Evolutionary conservation across 805 yeast species (phyloP).

Genomic region (Maudiozyma turicensis): DNA sequence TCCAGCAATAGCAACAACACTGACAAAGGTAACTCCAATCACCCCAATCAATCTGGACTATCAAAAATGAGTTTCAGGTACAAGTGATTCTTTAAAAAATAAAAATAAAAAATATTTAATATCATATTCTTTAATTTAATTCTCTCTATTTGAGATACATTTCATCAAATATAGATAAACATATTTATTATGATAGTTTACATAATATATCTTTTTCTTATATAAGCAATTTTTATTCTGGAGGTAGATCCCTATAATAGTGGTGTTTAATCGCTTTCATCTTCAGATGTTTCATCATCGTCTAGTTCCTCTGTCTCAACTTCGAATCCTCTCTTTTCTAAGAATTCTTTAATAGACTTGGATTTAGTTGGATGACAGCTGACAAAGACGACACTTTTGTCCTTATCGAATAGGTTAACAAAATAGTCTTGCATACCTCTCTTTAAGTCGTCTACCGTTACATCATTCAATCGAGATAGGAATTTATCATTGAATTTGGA

Average conservation of each 20-base stretch:
- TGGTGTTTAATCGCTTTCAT: slow-evolving; percentile 7
- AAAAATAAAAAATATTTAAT: background rate
- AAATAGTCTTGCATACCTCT: slow-evolving; percentile 47
- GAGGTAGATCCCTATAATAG: background rate
- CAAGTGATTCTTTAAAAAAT: background rate
- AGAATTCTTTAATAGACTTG: slow-evolving; percentile 37
- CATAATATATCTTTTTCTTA: no score
- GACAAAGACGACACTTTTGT: slow-evolving; percentile 50
- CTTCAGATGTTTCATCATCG: slow-evolving; percentile 28
- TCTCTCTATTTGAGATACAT: background rate
- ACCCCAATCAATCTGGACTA: background rate
- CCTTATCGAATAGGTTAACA: slow-evolving; percentile 51
- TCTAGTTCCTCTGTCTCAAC: slow-evolving; percentile 48
- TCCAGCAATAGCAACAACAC: background rate
- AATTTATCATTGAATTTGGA: slow-evolving; percentile 48
- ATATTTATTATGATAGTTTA: no score
- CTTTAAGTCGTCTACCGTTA: slow-evolving; percentile 36
- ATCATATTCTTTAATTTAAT: background rate
- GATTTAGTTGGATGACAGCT: slow-evolving; percentile 64
- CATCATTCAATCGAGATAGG: slow-evolving; percentile 41
- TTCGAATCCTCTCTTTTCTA: slow-evolving; percentile 47
- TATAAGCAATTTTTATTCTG: no score
- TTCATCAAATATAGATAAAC: background rate
- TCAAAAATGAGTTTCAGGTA: slow-evolving; percentile 6
- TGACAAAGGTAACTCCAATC: background rate